Conservation (phyloP, 495 filamentous ascomycete genomes). For the Xylaria castorea region DNA sequence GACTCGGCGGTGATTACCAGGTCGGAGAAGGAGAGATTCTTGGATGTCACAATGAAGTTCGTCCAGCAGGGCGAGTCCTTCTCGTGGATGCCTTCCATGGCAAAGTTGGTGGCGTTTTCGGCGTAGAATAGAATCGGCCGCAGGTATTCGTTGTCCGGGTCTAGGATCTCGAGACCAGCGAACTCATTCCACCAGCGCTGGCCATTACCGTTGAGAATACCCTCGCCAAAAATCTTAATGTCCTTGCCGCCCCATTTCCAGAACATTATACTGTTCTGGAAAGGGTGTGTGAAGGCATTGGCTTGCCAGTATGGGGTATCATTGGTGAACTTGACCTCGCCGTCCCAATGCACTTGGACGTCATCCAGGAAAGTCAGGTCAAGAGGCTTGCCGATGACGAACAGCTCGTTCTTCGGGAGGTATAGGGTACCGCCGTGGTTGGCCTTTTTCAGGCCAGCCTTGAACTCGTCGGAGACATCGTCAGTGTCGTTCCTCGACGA, state of each 20-base stretch:
- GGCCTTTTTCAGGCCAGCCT: conserved; percentile 57
- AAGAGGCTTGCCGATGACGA: conserved; percentile 63
- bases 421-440: conserved; percentile 61
- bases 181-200: conserved; percentile 49
- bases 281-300: conserved; percentile 62
- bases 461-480: conserved; percentile 61
- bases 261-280: conserved; percentile 67
- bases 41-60: conserved; percentile 62
- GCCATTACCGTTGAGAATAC: conserved; percentile 63
- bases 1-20: conserved; percentile 62
- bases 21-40: conserved; percentile 59
- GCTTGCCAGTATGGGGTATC: conserved; percentile 65
- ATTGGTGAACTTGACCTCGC: conserved; percentile 65
- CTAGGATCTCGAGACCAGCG: conserved; percentile 46
- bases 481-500: conserved; percentile 59
- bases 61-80: conserved; percentile 67
- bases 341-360: conserved; percentile 63
- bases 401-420: conserved; percentile 57
- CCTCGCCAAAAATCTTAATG: conserved; percentile 62
- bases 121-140: conserved; percentile 63
- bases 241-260: conserved; percentile 66
- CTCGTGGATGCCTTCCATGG: conserved; percentile 61
- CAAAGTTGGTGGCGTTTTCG: conserved; percentile 62
- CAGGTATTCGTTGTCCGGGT: conserved; percentile 58
- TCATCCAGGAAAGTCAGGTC: conserved; percentile 63